Conservation (phyloP, 1,139 yeast species). For the Suhomyces anneliseae region DNA sequence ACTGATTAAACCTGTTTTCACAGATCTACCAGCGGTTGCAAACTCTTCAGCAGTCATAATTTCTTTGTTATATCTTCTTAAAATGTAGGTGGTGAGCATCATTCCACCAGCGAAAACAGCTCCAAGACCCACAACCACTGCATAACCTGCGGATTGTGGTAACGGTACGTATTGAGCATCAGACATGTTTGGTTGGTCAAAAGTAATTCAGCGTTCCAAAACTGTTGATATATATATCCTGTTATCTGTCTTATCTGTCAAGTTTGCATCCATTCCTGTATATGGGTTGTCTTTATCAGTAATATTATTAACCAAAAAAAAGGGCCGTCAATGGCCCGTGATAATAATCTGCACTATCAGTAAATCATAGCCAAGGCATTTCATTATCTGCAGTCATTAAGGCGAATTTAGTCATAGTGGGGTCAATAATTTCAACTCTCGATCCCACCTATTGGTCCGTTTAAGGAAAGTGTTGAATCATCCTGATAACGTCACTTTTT, state of each 20-base stretch:
- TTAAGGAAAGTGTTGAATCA: too few species aligned
- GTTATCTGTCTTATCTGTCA: not conserved
- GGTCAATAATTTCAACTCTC: too few species aligned
- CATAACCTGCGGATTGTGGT: conserved; percentile 88
- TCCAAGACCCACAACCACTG: conserved; percentile 86
- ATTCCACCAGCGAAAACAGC: conserved; percentile 76
- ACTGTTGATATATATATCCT: not conserved
- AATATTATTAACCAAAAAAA: not conserved
- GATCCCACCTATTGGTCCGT: too few species aligned
- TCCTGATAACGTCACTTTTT: too few species aligned
- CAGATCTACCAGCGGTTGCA: conserved; percentile 83
- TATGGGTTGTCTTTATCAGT: not conserved
- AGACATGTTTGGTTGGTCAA: conserved; percentile 1
- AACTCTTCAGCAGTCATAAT: conserved; percentile 87
- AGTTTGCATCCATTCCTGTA: not conserved
- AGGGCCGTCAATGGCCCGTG: conserved; percentile 5
- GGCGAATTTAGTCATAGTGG: too few species aligned
- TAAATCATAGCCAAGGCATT: too few species aligned
- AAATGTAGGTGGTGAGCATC: conserved; percentile 68
- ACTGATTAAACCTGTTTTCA: conserved; percentile 76
- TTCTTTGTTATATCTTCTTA: conserved; percentile 76
- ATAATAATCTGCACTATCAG: not conserved
- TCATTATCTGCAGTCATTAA: too few species aligned
- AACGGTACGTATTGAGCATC: conserved; percentile 29
- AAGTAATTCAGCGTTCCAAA: not conserved